Conservation (phyloP, 139 green algal genomes). For the Zygnema cylindricum region DNA sequence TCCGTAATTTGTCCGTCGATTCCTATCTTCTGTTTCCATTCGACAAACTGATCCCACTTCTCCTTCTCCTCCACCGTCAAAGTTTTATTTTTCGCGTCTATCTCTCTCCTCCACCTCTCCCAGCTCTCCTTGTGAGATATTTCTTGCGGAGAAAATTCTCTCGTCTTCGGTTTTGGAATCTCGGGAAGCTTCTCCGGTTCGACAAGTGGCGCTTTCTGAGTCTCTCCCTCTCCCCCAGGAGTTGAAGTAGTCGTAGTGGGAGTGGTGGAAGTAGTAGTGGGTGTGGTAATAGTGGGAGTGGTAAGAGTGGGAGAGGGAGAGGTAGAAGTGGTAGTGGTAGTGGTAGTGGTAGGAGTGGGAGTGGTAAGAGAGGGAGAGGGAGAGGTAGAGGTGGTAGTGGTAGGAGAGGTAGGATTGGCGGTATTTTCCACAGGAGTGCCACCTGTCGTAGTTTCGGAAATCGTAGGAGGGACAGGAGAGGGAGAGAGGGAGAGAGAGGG, state of each 20-base stretch:
- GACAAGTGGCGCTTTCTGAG: too few relatives aligned
- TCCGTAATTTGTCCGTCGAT: too few relatives aligned
- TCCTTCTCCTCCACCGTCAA: slow-evolving; percentile 23
- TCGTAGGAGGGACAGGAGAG: not conserved
- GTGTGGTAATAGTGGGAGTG: too few relatives aligned
- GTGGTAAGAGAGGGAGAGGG: not conserved
- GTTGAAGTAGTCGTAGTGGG: too few relatives aligned
- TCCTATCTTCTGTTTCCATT: not conserved
- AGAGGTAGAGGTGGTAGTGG: not conserved
- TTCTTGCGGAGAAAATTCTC: not conserved
- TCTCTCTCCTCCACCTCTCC: not conserved
- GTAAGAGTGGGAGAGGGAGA: not conserved
- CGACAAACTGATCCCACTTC: slow-evolving; percentile 2
- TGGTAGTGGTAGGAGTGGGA: not conserved
- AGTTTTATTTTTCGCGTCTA: not conserved
- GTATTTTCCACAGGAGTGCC: too few relatives aligned
- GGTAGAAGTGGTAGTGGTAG: not conserved
- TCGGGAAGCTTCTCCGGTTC: too few relatives aligned
- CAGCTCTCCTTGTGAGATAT: not conserved
- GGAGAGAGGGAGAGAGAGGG: not conserved
- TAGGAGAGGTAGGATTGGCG: not conserved
- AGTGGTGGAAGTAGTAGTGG: too few relatives aligned
- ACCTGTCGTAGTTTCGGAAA: not conserved
- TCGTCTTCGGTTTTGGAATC: too few relatives aligned
- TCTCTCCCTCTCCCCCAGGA: too few relatives aligned